These are phyloP conservation scores for Pythium apleroticum DNA, from an alignment of 352 stramenopile genomes.

Conservation along the genomic window DNA sequence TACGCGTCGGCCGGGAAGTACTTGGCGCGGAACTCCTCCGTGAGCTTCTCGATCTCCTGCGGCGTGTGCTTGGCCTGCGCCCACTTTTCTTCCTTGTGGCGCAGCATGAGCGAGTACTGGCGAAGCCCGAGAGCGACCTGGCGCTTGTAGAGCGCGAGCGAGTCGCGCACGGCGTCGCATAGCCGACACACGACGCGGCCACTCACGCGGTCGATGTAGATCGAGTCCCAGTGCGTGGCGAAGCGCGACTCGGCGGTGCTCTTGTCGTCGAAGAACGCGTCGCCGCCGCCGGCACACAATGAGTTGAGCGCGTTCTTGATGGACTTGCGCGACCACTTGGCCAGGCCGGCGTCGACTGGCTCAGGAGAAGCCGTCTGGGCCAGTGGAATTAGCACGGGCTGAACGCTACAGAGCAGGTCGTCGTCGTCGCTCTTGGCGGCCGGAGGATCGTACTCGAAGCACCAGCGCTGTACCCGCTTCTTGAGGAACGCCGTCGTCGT, in stretches of 20 bases:
- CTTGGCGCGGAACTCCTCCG: constrained; percentile 10
- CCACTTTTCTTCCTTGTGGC: constrained; percentile 21
- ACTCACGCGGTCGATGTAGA: constrained; percentile 24
- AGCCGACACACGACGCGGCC: constrained; percentile 22
- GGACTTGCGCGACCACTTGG: constrained; percentile 16
- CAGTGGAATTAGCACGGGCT: constrained; percentile 21
- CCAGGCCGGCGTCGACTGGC: neutral
- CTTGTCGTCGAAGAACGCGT: constrained; percentile 26
- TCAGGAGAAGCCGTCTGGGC: neutral
- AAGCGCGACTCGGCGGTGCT: constrained; percentile 23
- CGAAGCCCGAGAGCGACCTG: constrained; percentile 15
- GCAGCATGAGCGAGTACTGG: constrained; percentile 21
- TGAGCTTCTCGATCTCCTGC: constrained; percentile 17
- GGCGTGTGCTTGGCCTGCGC: neutral
- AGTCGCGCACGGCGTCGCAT: constrained; percentile 19
- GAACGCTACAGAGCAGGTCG: constrained; percentile 22
- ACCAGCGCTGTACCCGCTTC: constrained; percentile 25
- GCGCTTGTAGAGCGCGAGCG: constrained; percentile 21
- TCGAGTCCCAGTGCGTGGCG: constrained; percentile 27
- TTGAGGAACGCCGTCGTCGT: constrained; percentile 25
- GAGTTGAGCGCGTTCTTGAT: constrained; percentile 19
- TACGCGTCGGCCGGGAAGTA: constrained; percentile 25
- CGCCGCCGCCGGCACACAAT: constrained; percentile 12
- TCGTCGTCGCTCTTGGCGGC: constrained; percentile 5
- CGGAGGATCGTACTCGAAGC: constrained; percentile 22